Conservation (phyloP, 2,329 filamentous ascomycete genomes). For the Penicillium decumbens region DNA sequence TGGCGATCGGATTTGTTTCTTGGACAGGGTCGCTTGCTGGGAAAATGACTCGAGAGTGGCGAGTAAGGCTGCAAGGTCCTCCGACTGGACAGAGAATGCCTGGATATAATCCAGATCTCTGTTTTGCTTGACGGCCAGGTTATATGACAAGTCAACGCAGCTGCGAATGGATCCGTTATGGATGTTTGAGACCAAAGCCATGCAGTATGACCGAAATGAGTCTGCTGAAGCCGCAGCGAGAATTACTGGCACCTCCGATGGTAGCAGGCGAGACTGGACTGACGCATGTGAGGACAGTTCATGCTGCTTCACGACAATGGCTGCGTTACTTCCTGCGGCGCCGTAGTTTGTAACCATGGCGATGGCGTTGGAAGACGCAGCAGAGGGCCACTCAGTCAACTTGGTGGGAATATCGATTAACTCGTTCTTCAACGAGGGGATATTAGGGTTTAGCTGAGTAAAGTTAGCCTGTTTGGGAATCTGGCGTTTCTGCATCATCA, state of each 20-base stretch:
- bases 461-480: slow-evolving; percentile 29
- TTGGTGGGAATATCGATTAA: too few relatives aligned
- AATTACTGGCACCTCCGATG: background rate
- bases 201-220: too few relatives aligned
- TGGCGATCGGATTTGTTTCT: background rate
- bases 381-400: too few relatives aligned
- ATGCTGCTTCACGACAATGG: slow-evolving; percentile 24
- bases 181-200: background rate
- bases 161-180: too few relatives aligned
- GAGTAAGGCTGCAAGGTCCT: too few relatives aligned
- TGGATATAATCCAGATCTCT: background rate
- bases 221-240: background rate
- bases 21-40: background rate
- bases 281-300: too few relatives aligned
- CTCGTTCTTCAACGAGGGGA: background rate
- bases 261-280: too few relatives aligned
- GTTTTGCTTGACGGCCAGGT: slow-evolving; percentile 13
- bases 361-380: too few relatives aligned
- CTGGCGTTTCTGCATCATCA: slow-evolving; percentile 27
- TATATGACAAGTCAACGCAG: background rate
- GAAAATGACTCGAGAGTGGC: too few relatives aligned
- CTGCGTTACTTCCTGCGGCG: slow-evolving; percentile 26
- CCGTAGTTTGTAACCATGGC: slow-evolving; percentile 32
- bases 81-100: too few relatives aligned
- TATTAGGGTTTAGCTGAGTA: slow-evolving; percentile 19